phyloP scores from a whole-genome alignment of 768 basidiomycete species.

The Termitomyces sp. region DNA sequence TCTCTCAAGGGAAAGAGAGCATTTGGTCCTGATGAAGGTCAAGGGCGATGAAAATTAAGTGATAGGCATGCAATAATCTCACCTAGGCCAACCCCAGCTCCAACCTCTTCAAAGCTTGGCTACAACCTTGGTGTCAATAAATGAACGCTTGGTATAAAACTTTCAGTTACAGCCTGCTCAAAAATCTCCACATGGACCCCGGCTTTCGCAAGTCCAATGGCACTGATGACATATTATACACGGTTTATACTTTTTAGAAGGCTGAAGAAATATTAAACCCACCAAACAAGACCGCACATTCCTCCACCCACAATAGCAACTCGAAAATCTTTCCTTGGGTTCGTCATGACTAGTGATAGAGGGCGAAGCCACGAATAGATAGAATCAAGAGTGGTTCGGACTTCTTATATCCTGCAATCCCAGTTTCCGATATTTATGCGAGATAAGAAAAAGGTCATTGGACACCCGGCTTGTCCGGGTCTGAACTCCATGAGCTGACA shows the following conservation, averaged over 20 bases:
- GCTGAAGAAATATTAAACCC: background rate
- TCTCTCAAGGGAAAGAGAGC: slow-evolving; percentile 40
- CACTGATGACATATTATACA: slow-evolving; percentile 21
- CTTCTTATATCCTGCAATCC: background rate
- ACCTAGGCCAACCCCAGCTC: slow-evolving; percentile 55
- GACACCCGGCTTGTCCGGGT: too few relatives aligned
- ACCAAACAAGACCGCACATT: slow-evolving; percentile 48
- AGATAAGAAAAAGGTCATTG: background rate
- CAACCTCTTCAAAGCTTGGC: slow-evolving; percentile 48
- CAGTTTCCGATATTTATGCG: background rate
- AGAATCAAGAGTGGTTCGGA: background rate
- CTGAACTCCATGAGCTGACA: too few relatives aligned
- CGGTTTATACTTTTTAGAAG: background rate
- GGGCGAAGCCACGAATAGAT: background rate
- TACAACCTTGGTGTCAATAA: slow-evolving; percentile 16
- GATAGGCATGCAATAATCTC: background rate
- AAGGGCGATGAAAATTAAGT: background rate
- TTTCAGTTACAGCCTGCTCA: slow-evolving; percentile 41
- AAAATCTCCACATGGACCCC: slow-evolving; percentile 48
- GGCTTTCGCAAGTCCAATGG: slow-evolving; percentile 36
- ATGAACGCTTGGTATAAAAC: background rate
- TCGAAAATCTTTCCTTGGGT: slow-evolving; percentile 34
- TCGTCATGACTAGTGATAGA: slow-evolving; percentile 1
- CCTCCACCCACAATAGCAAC: slow-evolving; percentile 57
- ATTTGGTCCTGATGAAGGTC: slow-evolving; percentile 38